phyloP scores from a whole-genome alignment of 371 early-diverging fungal species.

The Entomophthora muscae region DNA sequence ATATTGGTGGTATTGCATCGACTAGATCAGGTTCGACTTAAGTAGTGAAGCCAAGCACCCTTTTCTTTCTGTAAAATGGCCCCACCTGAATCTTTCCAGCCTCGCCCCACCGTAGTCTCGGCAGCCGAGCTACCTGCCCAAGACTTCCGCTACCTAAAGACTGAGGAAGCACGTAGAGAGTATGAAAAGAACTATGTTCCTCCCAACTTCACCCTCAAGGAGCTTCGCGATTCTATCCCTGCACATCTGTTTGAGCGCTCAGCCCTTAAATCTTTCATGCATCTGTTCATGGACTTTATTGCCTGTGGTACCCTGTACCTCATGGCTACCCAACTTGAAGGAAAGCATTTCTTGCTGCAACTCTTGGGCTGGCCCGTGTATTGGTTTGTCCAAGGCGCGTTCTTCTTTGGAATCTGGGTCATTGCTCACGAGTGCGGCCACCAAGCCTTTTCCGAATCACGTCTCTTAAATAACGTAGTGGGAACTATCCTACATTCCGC shows the following conservation, averaged over 20 bases:
- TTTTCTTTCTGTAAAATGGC: no score
- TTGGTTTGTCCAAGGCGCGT: constrained; percentile 62
- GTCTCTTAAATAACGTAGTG: constrained; percentile 52
- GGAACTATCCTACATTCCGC: constrained; percentile 68
- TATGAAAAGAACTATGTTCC: constrained; percentile 9
- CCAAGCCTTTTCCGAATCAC: constrained; percentile 58
- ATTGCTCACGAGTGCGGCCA: constrained; percentile 81
- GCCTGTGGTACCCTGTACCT: constrained; percentile 20
- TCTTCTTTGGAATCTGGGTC: constrained; percentile 72
- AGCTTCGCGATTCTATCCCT: constrained; percentile 67
- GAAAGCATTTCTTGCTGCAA: constrained; percentile 17
- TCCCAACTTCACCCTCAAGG: constrained; percentile 63
- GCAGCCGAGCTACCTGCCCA: neutral
- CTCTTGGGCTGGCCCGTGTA: constrained; percentile 46
- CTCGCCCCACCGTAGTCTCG: neutral
- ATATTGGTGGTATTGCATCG: no score
- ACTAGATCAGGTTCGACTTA: no score
- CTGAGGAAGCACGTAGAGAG: neutral
- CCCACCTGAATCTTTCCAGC: neutral
- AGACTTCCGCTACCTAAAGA: neutral
- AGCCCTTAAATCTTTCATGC: constrained; percentile 43
- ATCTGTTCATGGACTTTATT: constrained; percentile 48
- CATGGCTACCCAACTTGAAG: constrained; percentile 14
- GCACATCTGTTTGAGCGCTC: constrained; percentile 70
- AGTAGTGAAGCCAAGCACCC: no score